These are phyloP conservation scores for Collybia sordida DNA, from an alignment of 768 basidiomycete species.

Conservation along the genomic window DNA sequence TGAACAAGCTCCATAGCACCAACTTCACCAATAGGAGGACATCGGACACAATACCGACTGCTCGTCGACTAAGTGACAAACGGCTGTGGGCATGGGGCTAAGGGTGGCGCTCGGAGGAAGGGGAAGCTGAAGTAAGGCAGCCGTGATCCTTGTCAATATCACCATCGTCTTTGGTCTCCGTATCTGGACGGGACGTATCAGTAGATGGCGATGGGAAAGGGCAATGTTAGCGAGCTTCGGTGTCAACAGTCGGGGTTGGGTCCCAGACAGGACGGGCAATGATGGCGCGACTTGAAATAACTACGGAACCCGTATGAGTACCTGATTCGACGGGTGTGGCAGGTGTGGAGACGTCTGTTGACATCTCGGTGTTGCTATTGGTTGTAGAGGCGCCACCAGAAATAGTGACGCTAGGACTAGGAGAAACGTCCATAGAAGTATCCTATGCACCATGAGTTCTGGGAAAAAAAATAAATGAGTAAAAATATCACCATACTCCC, in stretches of 20 bases:
- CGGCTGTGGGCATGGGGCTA: too few species aligned
- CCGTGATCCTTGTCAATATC: slow-evolving; percentile 35
- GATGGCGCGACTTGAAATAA: slow-evolving; percentile 71
- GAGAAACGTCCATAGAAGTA: too few species aligned
- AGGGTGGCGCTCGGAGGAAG: slow-evolving; percentile 27
- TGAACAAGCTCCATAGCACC: slow-evolving; percentile 71
- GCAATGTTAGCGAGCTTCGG: too few species aligned
- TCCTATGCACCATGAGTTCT: too few species aligned
- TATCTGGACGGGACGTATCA: slow-evolving; percentile 58
- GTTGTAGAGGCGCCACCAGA: too few species aligned
- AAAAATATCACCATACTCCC: too few species aligned
- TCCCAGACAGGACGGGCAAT: slow-evolving; percentile 69
- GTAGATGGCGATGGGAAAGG: slow-evolving; percentile 37
- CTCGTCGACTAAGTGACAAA: too few species aligned
- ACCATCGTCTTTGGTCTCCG: slow-evolving; percentile 68
- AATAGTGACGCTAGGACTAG: too few species aligned
- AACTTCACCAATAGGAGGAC: slow-evolving; percentile 86
- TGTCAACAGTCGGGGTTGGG: slow-evolving; percentile 15
- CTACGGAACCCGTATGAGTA: slow-evolving; percentile 60
- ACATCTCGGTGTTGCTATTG: too few species aligned
- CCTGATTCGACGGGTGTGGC: slow-evolving; percentile 58
- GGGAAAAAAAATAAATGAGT: too few species aligned
- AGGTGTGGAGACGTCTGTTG: slow-evolving; percentile 59
- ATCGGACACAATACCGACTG: too few species aligned
- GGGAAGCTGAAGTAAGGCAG: slow-evolving; percentile 24